Evolutionary conservation across 768 basidiomycete species (phyloP).

Genomic region (Lactarius vividus): DNA sequence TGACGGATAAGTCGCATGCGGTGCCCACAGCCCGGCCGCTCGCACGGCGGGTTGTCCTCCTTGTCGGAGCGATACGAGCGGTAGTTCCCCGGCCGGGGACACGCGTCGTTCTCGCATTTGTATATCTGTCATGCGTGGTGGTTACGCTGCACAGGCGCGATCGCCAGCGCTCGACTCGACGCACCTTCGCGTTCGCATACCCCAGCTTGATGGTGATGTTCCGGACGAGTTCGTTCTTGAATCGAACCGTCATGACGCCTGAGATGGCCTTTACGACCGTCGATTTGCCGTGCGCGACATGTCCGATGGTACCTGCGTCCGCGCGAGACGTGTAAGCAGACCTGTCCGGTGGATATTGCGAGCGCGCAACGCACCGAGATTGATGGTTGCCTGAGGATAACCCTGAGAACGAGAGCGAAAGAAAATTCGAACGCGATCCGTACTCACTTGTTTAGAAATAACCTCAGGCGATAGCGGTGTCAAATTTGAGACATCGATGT

Average conservation of each 20-base stretch:
- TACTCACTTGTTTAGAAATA: constrained; percentile 82
- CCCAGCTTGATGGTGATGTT: constrained; percentile 99
- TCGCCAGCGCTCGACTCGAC: constrained; percentile 31
- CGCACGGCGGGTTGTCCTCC: constrained; percentile 91
- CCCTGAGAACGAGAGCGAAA: constrained; percentile 9
- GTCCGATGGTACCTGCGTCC: constrained; percentile 86
- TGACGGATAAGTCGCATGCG: constrained; percentile 92
- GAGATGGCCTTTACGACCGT: constrained; percentile 99
- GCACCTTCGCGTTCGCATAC: constrained; percentile 97
- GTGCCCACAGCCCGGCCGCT: constrained; percentile 86
- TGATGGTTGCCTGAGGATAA: constrained; percentile 78
- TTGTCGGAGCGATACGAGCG: constrained; percentile 92
- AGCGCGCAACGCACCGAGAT: constrained; percentile 60
- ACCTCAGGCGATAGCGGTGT: constrained; percentile 88
- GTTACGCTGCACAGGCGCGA: not conserved
- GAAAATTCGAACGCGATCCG: not conserved
- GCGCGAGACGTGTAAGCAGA: constrained; percentile 8
- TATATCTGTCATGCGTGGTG: constrained; percentile 69
- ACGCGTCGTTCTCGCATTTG: constrained; percentile 92
- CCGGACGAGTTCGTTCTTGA: constrained; percentile 98
- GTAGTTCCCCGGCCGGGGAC: constrained; percentile 93
- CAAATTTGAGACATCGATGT: constrained; percentile 78
- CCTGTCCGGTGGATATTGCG: not conserved
- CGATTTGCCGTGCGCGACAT: constrained; percentile 97
- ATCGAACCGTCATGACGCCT: constrained; percentile 95